Evolutionary conservation across 306 rosid species (phyloP), one percentile per base, ranked within the genome.

Genomic region (Cajanus cajan): DNA sequence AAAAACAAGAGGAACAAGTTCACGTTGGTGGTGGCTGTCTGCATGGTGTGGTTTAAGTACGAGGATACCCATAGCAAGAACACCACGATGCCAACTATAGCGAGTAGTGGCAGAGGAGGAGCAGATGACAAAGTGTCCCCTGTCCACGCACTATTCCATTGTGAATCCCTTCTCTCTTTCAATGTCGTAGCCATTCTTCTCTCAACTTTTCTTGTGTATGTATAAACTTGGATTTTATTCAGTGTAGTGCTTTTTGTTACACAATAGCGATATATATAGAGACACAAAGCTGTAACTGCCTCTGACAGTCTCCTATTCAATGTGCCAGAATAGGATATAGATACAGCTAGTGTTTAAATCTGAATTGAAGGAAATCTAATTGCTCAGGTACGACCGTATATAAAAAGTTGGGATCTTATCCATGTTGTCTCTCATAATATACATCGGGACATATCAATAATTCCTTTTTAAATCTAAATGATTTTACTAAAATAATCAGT

Each of bases 71-170:
- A 82, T 4, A 76, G 59, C 71, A 69, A 70, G 51, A 82, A 76
- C 59, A 76, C 51, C 14, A 82, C 86, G 1, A 92, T 88, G 48
- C 85, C 84, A n/a, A 87, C 78, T 15, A 92, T n/a, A 15, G 89
- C 86, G 2, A 90, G 1, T 2, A 92, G 68, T 10, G 87, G 89
- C 25, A 64, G 25, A 58, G 92, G 93, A 16, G 89, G 91, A 24
- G 74, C 72, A 18, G 91, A 67, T 44, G 84, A 25, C 22, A 87
- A 11, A 1, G 87, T 76, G 71, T 75, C 86, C 44, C 81, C 94
- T 40, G 80, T 74, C 90, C 90, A 82, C 16, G 86, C 87, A 61
- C 55, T 82, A 58, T 81, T 85, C 86, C 78, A 50, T 68, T 82
- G 71, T 57, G 84, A 52, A 24, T 89, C 87, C 11, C 78, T 91